Conservation (phyloP, 2,329 filamentous ascomycete genomes). For the Phaeophleospora eucalypticola region DNA sequence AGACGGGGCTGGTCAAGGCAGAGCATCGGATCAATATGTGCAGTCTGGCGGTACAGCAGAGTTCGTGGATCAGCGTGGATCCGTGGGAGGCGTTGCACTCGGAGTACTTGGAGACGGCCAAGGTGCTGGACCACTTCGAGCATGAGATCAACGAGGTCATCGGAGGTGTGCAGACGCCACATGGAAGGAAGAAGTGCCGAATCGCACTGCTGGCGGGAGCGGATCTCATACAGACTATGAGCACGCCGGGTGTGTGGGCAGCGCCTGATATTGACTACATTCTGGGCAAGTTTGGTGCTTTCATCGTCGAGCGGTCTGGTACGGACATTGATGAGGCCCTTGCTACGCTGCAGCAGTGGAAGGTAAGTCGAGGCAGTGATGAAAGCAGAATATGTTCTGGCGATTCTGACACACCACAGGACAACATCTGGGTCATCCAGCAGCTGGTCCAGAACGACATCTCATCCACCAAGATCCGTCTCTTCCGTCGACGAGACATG, state of each 20-base stretch:
- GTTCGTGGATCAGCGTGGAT: constrained; percentile 78
- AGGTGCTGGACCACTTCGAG: constrained; percentile 86
- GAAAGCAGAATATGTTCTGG: no score
- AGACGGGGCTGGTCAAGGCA: constrained; percentile 70
- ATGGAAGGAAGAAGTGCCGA: constrained; percentile 65
- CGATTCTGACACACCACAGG: constrained; percentile 24
- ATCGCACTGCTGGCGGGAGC: constrained; percentile 77
- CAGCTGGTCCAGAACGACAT: constrained; percentile 85
- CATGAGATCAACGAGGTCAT: constrained; percentile 79
- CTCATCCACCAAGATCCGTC: constrained; percentile 74
- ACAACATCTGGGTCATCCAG: constrained; percentile 83
- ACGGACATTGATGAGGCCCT: constrained; percentile 87
- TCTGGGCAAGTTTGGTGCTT: constrained; percentile 74
- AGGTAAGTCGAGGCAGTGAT: no score
- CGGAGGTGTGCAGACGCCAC: constrained; percentile 65
- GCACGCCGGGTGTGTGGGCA: constrained; percentile 66
- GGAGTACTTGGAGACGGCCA: constrained; percentile 81
- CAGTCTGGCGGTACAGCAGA: constrained; percentile 70
- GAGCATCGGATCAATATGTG: constrained; percentile 81
- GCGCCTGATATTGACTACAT: constrained; percentile 83
- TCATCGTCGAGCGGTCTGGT: constrained; percentile 73
- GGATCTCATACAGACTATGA: constrained; percentile 51
- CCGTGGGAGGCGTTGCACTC: constrained; percentile 83
- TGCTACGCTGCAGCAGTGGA: constrained; percentile 74
- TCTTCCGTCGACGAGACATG: constrained; percentile 75